phyloP scores from a whole-genome alignment of 2,329 filamentous ascomycete species.

The Arthrobotrys conoides region DNA sequence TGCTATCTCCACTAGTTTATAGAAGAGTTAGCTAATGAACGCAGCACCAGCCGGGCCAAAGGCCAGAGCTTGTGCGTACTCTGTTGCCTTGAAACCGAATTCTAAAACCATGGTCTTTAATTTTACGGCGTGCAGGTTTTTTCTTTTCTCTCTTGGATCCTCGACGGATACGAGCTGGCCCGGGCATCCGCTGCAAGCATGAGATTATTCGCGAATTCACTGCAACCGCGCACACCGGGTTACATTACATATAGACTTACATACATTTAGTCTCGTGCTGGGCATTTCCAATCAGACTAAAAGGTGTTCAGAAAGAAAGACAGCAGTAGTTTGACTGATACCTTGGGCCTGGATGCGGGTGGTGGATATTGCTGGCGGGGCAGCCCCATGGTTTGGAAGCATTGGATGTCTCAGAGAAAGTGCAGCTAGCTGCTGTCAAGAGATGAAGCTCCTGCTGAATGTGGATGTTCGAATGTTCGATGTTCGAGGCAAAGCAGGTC shows the following conservation, averaged over 20 bases:
- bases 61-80: conserved; percentile 4
- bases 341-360: conserved; percentile 46
- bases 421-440: conserved; percentile 25
- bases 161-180: conserved; percentile 52
- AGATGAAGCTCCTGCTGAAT: conserved; percentile 43
- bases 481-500: conserved; percentile 14
- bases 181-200: conserved; percentile 48
- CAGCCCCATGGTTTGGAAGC: conserved; percentile 42
- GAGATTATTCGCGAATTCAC: conserved; percentile 13
- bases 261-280: too few species aligned
- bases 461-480: conserved; percentile 30
- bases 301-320: conserved; percentile 31
- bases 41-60: not conserved
- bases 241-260: conserved; percentile 10
- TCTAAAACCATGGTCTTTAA: conserved; percentile 44
- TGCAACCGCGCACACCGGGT: conserved; percentile 16
- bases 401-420: conserved; percentile 35
- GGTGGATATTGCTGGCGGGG: conserved; percentile 32
- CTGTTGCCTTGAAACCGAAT: conserved; percentile 44
- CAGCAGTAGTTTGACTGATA: conserved; percentile 30
- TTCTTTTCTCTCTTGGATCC: conserved; percentile 4
- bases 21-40: too few species aligned
- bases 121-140: conserved; percentile 32
- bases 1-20: too few species aligned
- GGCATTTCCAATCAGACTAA: conserved; percentile 1